Evolutionary conservation across 352 stramenopile genomes (phyloP).

Genomic region (Pythium coloratum): DNA sequence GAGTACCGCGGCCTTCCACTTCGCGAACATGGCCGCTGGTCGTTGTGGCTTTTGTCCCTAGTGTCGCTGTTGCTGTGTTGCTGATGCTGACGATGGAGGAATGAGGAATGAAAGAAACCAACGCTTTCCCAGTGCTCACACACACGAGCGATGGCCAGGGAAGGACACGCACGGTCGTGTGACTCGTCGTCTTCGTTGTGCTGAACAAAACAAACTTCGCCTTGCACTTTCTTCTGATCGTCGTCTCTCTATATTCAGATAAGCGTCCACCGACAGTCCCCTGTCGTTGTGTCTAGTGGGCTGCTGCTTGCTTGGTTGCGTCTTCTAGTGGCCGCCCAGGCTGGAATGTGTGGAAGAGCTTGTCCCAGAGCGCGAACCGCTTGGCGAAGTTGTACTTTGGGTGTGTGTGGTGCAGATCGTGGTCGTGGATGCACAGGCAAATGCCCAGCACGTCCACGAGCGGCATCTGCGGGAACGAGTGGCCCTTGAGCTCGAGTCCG

Average conservation of each 20-base stretch:
- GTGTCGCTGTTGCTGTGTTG: not conserved
- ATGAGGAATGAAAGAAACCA: not conserved
- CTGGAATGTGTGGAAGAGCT: constrained; percentile 79
- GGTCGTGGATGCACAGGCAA: constrained; percentile 62
- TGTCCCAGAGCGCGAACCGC: constrained; percentile 89
- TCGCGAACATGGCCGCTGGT: constrained; percentile 2
- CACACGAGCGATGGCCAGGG: too few relatives aligned
- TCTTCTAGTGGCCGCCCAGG: too few relatives aligned
- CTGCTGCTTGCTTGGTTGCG: not conserved
- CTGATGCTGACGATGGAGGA: not conserved
- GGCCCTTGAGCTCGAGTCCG: constrained; percentile 80
- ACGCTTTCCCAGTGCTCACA: not conserved
- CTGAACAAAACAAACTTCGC: not conserved
- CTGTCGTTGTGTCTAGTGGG: not conserved
- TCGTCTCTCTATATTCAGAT: not conserved
- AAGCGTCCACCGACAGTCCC: not conserved
- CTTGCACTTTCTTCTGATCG: not conserved
- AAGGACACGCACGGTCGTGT: too few relatives aligned
- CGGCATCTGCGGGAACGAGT: constrained; percentile 85
- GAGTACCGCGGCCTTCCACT: constrained; percentile 12
- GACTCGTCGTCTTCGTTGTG: not conserved
- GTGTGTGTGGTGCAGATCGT: constrained; percentile 86
- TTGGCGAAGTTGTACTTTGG: constrained; percentile 87
- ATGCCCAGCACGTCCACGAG: constrained; percentile 54
- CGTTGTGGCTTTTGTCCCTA: too few relatives aligned